Evolutionary conservation across 352 stramenopile genomes (phyloP), one percentile per base, ranked within the genome.

Genomic region (Phytopythium vexans): DNA sequence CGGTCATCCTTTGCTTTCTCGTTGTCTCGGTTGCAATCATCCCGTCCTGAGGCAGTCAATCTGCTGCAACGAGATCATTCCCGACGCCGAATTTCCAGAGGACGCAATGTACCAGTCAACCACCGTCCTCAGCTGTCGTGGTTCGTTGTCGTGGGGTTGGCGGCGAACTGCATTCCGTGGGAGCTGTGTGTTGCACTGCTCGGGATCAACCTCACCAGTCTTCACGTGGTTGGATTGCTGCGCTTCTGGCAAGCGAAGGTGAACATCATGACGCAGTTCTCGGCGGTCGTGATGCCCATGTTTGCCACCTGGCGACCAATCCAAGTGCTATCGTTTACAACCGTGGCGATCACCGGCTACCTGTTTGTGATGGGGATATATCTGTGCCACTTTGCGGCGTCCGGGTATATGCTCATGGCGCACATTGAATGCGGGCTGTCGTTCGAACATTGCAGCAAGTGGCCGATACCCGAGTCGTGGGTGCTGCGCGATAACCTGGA

Each of bases 401-500:
- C 50, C 0, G 77, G 77, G 0, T 90, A 90, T 51, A 88, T 88
- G 62, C 49, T 90, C 4, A 8, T 90, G 44, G 72, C 74, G 5
- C 74, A 84, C 40, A 69, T 50, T 42, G 54, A 76, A 31, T 84
- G 74, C 14, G 71, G 68, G 0, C 21, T 73, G 9, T 48, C 62
- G 6, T 84, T 82, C 33, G 61, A 39, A 6, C 62, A 71, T 15
- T 84, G 70, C 42, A 42, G 64, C 3, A 68, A 64, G 41, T 51
- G 42, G 3, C 51, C 46, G 0, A 14, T 21, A 7, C 48, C 48
- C 7, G 42, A 38, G 12, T 35, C 50, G 3, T 90, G 80, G 80
- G 80, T 88, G 3, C 60, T 88, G n/a, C 60, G 52, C 4, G 80
- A 90, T 57, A 68, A 72, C 4, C 56, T 90, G 3, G 71, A 90